Base-by-base conservation (phyloP, 2,329 filamentous ascomycete species). In the Dactylellina cionopaga region DNA sequence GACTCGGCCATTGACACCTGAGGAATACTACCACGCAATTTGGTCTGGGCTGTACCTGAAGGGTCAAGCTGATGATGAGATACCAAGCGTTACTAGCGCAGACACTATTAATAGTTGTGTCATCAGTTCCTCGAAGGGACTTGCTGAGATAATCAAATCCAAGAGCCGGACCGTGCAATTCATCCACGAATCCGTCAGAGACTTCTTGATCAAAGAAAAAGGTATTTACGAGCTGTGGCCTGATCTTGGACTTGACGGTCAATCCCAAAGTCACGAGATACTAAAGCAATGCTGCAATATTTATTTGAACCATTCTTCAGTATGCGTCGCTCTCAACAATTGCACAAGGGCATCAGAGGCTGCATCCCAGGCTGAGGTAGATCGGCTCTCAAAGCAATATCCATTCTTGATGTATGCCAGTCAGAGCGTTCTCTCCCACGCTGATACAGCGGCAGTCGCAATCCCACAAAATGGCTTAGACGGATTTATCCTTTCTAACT, bases 321-420 rank as follows among this genome's bases (percentile, higher is more conserved):
- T 56, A 13, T 33, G 22, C 7, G 5, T 7, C 6, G 27, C 11
- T 35, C 2, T 39, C n/a, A 9, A 17, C 31, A 19, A 49, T n/a
- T n/a, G n/a, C n/a, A n/a, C n/a, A n/a, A n/a, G n/a, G n/a, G n/a
- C n/a, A n/a, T n/a, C n/a, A n/a, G n/a, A n/a, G n/a, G n/a, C n/a
- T n/a, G n/a, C n/a, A n/a, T n/a, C n/a, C n/a, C n/a, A n/a, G n/a
- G n/a, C n/a, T n/a, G n/a, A n/a, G n/a, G n/a, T n/a, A n/a, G n/a
- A n/a, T n/a, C n/a, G n/a, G n/a, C n/a, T 44, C 9, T 64, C 19
- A 25, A 5, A 52, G 1, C 74, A 72, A 10, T 83, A 80, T 58
- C 82, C 84, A 0, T 84, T 87, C 44, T 77, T 87, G 3, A 72
- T 81, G 51, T 85, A 85, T 75, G 80, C 83, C 17, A 76, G 80